A percentile compares a stretch with the other conserved stretches of the same genome.
Conservation (phyloP, 148 eudicot genomes). For the Vaccinium vitisidaea region DNA sequence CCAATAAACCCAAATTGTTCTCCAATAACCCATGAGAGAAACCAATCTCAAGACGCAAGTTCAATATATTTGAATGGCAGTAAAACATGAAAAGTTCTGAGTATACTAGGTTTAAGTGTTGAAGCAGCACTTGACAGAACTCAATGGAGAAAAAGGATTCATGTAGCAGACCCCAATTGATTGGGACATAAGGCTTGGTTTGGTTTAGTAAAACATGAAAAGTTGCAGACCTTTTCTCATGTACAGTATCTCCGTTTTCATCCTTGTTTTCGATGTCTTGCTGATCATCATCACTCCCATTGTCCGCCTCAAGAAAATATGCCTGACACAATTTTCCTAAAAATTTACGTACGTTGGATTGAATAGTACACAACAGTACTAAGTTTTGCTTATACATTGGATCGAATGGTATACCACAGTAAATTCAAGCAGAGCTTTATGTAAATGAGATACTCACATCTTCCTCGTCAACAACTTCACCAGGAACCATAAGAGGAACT, state of each 20-base stretch:
- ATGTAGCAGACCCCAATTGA: no score
- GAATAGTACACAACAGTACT: background rate
- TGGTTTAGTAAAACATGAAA: background rate
- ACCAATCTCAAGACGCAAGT: background rate
- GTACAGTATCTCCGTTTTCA: slow-evolving; percentile 32
- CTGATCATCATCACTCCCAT: slow-evolving; percentile 58
- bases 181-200: no score
- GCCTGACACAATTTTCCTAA: slow-evolving; percentile 36
- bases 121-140: no score
- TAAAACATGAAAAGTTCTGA: background rate
- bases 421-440: background rate
- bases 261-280: slow-evolving; percentile 34
- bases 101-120: no score
- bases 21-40: background rate
- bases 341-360: background rate
- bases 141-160: no score
- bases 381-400: background rate
- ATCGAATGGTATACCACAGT: background rate
- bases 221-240: slow-evolving; percentile 54
- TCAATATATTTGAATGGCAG: background rate
- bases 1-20: background rate
- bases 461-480: slow-evolving; percentile 75
- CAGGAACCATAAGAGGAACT: slow-evolving; percentile 64
- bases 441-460: slow-evolving; percentile 45
- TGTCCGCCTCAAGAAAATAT: slow-evolving; percentile 83